These are phyloP conservation scores for Vaucheria bursata DNA, from an alignment of 352 stramenopile genomes.

Conservation along the genomic window DNA sequence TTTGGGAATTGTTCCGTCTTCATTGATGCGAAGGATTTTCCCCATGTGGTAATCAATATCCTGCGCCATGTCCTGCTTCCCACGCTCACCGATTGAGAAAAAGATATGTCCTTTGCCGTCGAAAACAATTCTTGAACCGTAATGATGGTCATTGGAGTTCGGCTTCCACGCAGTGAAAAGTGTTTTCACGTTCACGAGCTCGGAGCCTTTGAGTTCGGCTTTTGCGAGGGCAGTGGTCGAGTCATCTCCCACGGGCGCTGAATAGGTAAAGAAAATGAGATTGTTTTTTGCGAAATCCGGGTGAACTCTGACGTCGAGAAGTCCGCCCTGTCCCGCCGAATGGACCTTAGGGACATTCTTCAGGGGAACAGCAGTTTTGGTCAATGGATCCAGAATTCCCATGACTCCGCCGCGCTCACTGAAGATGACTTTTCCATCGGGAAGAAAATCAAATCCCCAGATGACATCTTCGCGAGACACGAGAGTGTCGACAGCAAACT, in stretches of 20 bases:
- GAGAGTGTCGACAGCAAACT: no score
- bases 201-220: not conserved
- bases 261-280: not conserved
- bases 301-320: not conserved
- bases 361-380: not conserved
- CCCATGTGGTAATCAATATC: not conserved
- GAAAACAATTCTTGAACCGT: not conserved
- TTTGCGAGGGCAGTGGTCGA: not conserved
- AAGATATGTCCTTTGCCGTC: not conserved
- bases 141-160: not conserved
- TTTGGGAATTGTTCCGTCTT: not conserved
- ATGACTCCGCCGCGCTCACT: not conserved
- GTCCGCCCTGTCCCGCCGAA: not conserved
- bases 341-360: not conserved
- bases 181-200: not conserved
- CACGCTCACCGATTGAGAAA: not conserved
- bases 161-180: not conserved
- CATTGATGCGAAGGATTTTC: not conserved
- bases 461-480: not conserved
- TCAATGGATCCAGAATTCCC: not conserved
- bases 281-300: not conserved
- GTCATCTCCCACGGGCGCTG: not conserved
- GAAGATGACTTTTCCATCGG: not conserved
- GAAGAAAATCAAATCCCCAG: not conserved
- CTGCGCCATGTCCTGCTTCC: not conserved